Conservation (phyloP, 176 grass and related monocot species). For the Tuctoria greenei region DNA sequence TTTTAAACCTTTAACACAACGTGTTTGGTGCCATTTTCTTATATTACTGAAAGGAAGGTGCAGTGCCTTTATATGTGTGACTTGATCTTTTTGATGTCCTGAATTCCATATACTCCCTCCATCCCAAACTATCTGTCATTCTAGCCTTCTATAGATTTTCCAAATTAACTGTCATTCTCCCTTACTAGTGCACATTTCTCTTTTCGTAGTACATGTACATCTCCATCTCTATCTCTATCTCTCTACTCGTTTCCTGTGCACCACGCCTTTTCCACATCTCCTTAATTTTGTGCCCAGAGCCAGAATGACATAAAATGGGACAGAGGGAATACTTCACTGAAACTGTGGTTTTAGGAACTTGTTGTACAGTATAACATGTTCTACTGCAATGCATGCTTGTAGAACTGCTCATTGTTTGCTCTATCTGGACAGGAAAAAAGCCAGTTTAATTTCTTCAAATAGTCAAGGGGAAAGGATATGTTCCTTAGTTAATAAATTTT, state of each 20-base stretch:
- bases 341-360: neutral
- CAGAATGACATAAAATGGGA: no score
- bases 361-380: neutral
- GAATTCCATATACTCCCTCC: neutral
- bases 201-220: no score
- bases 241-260: no score
- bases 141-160: no score
- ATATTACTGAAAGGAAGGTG: conserved; percentile 4
- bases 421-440: neutral
- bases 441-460: neutral
- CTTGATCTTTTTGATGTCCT: neutral
- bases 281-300: no score
- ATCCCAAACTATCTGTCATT: no score
- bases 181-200: no score
- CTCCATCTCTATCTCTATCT: no score
- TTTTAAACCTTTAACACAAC: neutral
- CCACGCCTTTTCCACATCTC: no score
- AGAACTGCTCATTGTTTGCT: neutral
- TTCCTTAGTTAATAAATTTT: conserved; percentile 22
- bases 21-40: neutral
- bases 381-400: neutral
- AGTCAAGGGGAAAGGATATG: conserved; percentile 7
- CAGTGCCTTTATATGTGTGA: neutral
- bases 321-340: no score
- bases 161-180: no score